Conservation (phyloP, 2,329 filamentous ascomycete species). For the Aureobasidium namibiae region DNA sequence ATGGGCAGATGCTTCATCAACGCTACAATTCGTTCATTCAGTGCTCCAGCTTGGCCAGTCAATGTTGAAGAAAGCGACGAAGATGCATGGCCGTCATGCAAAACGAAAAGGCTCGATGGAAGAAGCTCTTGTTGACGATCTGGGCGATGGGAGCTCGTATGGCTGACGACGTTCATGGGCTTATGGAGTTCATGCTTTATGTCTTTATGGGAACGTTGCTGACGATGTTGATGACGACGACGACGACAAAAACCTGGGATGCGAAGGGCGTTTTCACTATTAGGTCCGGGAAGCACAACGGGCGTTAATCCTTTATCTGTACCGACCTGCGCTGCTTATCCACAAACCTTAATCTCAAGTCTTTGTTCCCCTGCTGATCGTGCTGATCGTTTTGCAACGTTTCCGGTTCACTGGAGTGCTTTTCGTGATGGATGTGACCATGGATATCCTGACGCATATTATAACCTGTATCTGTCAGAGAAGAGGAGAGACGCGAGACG, state of each 20-base stretch:
- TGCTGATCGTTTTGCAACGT: neutral
- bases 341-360: neutral
- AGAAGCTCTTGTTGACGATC: neutral
- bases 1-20: constrained; percentile 3
- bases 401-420: neutral
- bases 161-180: neutral
- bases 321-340: constrained; percentile 4
- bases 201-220: neutral
- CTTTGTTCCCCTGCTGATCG: neutral
- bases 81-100: neutral
- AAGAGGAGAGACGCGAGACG: no score
- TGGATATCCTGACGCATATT: neutral
- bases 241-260: neutral
- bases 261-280: neutral
- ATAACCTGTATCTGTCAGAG: neutral
- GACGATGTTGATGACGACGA: neutral
- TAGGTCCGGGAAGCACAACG: neutral
- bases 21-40: neutral
- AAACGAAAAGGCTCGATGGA: neutral
- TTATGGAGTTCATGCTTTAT: neutral
- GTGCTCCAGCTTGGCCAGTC: neutral
- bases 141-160: neutral
- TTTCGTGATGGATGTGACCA: no score
- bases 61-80: neutral
- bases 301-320: neutral